Base-by-base conservation (phyloP, 78 protist genomes). In the Dictyostelium firmibasis region DNA sequence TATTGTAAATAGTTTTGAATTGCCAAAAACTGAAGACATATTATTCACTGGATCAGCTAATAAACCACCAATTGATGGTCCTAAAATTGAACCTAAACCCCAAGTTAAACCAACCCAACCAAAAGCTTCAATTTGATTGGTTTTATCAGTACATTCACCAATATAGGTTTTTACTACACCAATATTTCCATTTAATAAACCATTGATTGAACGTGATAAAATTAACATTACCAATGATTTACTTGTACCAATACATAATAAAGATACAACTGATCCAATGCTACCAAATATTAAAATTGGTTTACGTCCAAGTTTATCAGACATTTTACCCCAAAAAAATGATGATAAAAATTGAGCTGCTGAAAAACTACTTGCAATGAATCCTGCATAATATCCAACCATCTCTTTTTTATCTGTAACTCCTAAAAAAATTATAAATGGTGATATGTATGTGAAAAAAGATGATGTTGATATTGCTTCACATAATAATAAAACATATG, bases 321-420 rank as follows among this genome's bases (percentile, higher is more conserved):
- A n/a, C 94, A 89, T 81, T 23, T 81, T 75, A 38, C 94, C 94
- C 94, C 94, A 89, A 35, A 89, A 89, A 29, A 89, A 89, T 33
- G 78, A 53, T 27, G 78, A 53, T 25, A 64, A 18, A 50, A 89
- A 89, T 35, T 89, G 94, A 4, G 94, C 86, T 16, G 74, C 33
- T 70, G 84, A 70, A 31, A 89, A 89, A 23, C 64, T 69, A 7
- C 83, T 69, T 64, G 94, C 94, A 6, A 89, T 47, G 50, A 47
- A 89, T 0, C 94, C 94, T 7, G 79, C 84, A 81, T 81, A 89
- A 79, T 69, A 89, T 13, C 94, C 94, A 1, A 89, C 87, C 23
- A 81, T 23, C 8, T 78, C 87, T 36, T 70, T 60, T 16, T 78
- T 76, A n/a, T 41, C 38, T 29, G 72, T 47, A 5, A 81, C 41